A percentile compares a stretch with the other conserved stretches of the same genome.
These are phyloP conservation scores for Teunomyces funiuensis DNA, from an alignment of 805 yeast genomes.

Conservation along the genomic window DNA sequence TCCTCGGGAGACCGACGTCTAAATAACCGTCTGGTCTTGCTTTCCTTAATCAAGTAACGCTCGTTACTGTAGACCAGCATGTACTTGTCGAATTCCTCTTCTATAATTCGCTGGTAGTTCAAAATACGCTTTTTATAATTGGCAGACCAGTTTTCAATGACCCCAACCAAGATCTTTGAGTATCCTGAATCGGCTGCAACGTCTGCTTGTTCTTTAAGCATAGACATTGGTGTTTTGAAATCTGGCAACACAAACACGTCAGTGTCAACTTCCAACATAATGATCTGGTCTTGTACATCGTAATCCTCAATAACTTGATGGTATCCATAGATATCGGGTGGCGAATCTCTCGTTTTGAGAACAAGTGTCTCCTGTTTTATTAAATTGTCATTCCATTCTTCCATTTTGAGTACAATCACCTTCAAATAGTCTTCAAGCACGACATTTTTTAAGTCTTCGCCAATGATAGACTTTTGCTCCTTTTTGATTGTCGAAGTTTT, in stretches of 20 bases:
- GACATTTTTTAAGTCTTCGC: conserved; percentile 69
- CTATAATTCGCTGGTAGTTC: conserved; percentile 58
- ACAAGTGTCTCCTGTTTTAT: conserved; percentile 63
- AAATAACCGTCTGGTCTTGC: conserved; percentile 38
- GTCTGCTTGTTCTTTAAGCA: conserved; percentile 87
- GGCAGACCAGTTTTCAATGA: conserved; percentile 66
- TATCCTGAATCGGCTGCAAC: conserved; percentile 85
- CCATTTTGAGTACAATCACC: conserved; percentile 69
- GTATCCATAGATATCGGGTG: conserved; percentile 75
- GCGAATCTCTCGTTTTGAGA: conserved; percentile 62
- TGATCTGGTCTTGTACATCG: conserved; percentile 33
- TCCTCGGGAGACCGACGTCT: conserved; percentile 15
- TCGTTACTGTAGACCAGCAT: conserved; percentile 44
- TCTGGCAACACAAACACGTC: conserved; percentile 66
- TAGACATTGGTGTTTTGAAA: conserved; percentile 72
- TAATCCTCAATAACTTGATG: conserved; percentile 40
- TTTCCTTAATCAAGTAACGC: conserved; percentile 43
- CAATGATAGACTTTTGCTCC: conserved; percentile 54
- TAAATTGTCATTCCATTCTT: conserved; percentile 79
- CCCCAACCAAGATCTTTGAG: conserved; percentile 76
- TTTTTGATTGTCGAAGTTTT: conserved; percentile 33
- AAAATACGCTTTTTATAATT: conserved; percentile 61
- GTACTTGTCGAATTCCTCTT: conserved; percentile 41
- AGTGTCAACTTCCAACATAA: conserved; percentile 38
- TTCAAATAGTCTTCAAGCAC: conserved; percentile 77